Conservation (phyloP, 441 rosid species). For the Erodium chrysanthum region DNA sequence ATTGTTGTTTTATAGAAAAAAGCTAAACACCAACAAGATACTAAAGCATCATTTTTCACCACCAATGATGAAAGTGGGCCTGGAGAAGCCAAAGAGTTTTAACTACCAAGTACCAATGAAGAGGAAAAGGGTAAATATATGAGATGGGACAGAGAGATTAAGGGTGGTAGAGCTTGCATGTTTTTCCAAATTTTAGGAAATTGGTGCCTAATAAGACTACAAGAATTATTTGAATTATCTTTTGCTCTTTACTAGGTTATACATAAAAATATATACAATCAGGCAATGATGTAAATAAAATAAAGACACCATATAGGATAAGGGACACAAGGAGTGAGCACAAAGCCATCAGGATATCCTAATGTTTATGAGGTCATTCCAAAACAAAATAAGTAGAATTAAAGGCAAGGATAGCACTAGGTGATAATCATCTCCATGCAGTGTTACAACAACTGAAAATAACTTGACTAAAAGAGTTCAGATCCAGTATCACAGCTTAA, state of each 20-base stretch:
- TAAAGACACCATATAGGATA: not conserved
- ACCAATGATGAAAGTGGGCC: too few species aligned
- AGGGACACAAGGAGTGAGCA: not conserved
- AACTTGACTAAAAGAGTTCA: slow-evolving; percentile 5
- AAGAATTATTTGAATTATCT: not conserved
- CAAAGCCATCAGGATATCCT: slow-evolving; percentile 3
- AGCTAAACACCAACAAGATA: too few species aligned
- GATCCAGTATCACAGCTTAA: not conserved
- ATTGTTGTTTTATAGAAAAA: too few species aligned
- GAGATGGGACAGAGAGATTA: not conserved
- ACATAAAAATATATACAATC: not conserved
- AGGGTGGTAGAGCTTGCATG: not conserved
- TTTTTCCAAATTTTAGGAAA: not conserved
- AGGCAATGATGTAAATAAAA: not conserved
- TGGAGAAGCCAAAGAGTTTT: not conserved
- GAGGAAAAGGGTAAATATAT: not conserved
- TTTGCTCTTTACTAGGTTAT: not conserved
- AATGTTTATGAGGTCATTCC: not conserved
- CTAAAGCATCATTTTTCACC: too few species aligned
- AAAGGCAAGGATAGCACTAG: not conserved
- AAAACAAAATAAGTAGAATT: not conserved
- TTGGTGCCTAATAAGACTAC: not conserved
- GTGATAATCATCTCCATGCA: not conserved
- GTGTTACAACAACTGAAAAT: not conserved
- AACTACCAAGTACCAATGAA: not conserved